Percentiles rank a stretch among this genome's conserved stretches.
Conservation (phyloP, 1,284 basidiomycete genomes). For the Cutaneotrichosporon cavernicola region DNA sequence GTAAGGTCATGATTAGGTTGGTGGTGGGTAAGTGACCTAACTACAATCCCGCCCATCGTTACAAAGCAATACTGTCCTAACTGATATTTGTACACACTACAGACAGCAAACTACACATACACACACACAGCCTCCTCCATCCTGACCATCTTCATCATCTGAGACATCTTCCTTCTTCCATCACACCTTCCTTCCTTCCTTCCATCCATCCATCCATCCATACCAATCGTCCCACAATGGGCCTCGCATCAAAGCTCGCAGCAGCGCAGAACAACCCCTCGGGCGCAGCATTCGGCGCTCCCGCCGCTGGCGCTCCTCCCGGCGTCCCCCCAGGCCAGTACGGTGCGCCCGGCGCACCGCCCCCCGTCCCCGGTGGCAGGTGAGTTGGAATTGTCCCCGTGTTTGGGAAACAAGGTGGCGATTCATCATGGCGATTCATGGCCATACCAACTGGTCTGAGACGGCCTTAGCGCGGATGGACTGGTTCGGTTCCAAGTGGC, state of each 20-base stretch:
- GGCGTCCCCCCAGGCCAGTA: conserved; percentile 8
- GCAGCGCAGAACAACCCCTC: conserved; percentile 13
- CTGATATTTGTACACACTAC: too few species aligned
- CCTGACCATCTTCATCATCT: too few species aligned
- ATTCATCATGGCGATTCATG: background rate
- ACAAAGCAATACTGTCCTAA: too few species aligned
- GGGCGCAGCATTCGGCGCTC: conserved; percentile 8
- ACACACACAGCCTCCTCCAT: too few species aligned
- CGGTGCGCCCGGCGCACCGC: conserved; percentile 5
- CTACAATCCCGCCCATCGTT: too few species aligned
- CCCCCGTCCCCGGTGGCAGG: conserved; percentile 13
- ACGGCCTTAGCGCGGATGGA: too few species aligned
- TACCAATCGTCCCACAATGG: conserved; percentile 15
- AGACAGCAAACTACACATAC: too few species aligned
- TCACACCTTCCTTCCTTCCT: too few species aligned
- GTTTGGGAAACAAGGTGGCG: background rate
- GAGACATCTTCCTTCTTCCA: too few species aligned
- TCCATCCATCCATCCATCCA: conserved; percentile 16
- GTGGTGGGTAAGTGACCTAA: too few species aligned
- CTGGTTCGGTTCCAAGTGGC: too few species aligned
- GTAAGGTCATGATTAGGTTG: too few species aligned
- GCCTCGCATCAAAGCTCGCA: conserved; percentile 28
- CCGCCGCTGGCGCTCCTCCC: conserved; percentile 19
- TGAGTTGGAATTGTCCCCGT: conserved; percentile 1
- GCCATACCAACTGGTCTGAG: background rate